A percentile compares a stretch with the other conserved stretches of the same genome.
phyloP scores from a whole-genome alignment of 768 basidiomycete genomes.

The Naganishia randhawae region DNA sequence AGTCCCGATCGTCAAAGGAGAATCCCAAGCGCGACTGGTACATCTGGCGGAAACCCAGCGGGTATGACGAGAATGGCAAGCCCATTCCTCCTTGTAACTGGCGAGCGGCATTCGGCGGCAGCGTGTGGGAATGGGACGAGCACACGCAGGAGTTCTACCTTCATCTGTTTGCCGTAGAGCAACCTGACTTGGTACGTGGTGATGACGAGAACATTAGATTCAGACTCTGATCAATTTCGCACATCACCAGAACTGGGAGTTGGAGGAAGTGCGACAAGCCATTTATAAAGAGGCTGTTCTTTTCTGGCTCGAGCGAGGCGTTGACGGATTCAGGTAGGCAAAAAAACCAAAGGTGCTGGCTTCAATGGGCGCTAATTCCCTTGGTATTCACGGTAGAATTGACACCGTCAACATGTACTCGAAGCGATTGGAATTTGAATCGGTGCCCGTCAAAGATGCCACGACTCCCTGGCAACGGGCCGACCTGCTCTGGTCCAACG shows the following conservation, averaged over 20 bases:
- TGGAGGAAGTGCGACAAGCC: conserved; percentile 55
- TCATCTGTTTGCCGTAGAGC: conserved; percentile 52
- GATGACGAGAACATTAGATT: neutral
- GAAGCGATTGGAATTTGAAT: conserved; percentile 62
- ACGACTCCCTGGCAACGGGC: conserved; percentile 56
- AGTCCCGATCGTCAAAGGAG: conserved; percentile 57
- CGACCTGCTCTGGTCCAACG: conserved; percentile 39
- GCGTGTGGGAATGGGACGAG: conserved; percentile 29
- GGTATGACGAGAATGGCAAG: conserved; percentile 57
- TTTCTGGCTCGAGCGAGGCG: conserved; percentile 71
- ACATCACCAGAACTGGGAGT: conserved; percentile 61
- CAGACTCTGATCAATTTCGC: neutral
- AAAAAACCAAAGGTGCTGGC: too few relatives aligned
- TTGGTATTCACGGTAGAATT: conserved; percentile 53
- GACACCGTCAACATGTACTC: conserved; percentile 69
- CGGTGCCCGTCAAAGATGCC: conserved; percentile 61
- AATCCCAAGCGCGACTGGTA: conserved; percentile 74
- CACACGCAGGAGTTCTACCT: conserved; percentile 23
- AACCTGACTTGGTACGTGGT: conserved; percentile 60
- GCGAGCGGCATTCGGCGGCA: conserved; percentile 45
- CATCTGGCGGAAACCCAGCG: conserved; percentile 64
- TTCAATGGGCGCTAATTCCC: neutral
- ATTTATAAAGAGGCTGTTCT: conserved; percentile 59
- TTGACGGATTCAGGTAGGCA: conserved; percentile 61
- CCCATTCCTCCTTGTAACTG: conserved; percentile 69